Conservation (phyloP, 768 basidiomycete species). For the Tricholoma sp. region DNA sequence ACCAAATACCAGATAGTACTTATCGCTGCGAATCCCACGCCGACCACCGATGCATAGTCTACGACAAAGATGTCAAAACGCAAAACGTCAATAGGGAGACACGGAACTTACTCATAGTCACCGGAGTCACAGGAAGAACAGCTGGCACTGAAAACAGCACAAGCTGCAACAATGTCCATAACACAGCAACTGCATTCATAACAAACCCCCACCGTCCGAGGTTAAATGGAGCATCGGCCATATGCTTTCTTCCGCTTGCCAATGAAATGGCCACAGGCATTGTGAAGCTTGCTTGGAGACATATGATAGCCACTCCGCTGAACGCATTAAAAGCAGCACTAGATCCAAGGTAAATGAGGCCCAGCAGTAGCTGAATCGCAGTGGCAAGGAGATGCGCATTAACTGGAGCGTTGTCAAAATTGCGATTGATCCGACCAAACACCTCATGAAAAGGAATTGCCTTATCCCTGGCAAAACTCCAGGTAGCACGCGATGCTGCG, state of each 20-base stretch:
- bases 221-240: constrained; percentile 45
- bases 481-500: constrained; percentile 66
- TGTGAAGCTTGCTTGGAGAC: constrained; percentile 58
- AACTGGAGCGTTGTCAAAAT: constrained; percentile 48
- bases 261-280: constrained; percentile 57
- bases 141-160: constrained; percentile 69
- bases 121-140: constrained; percentile 46
- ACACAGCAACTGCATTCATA: constrained; percentile 47
- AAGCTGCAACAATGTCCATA: constrained; percentile 60
- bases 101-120: constrained; percentile 39
- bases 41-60: constrained; percentile 69
- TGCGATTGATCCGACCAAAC: constrained; percentile 44
- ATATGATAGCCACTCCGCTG: constrained; percentile 62
- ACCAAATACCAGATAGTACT: constrained; percentile 59
- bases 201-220: constrained; percentile 40
- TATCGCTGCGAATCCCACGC: constrained; percentile 54
- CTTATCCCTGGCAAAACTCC: constrained; percentile 67
- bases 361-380: constrained; percentile 51
- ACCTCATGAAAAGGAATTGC: constrained; percentile 50
- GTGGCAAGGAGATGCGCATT: constrained; percentile 60
- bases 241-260: constrained; percentile 34
- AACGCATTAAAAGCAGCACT: constrained; percentile 66
- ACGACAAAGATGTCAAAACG: neutral
- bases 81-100: neutral
- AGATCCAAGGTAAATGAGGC: constrained; percentile 58